Conservation (phyloP, 2,329 filamentous ascomycete species). For the Aaosphaeria arxii region DNA sequence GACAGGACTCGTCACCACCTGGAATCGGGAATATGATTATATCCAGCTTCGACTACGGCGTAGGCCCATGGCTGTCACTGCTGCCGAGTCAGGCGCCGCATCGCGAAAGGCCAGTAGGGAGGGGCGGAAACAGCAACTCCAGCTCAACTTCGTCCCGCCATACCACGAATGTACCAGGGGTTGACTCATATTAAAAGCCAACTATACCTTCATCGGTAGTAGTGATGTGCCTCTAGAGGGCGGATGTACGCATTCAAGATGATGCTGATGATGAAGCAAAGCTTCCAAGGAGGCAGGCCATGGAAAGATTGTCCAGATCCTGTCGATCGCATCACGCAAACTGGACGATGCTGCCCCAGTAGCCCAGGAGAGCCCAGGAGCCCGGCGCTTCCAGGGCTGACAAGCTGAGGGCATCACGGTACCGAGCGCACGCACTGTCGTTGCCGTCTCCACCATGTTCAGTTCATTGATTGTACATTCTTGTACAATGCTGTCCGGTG, state of each 20-base stretch:
- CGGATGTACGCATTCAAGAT: not conserved
- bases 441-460: too few species aligned
- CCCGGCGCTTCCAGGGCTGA: not conserved
- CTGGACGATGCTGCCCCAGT: not conserved
- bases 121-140: too few species aligned
- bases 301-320: too few species aligned
- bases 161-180: too few species aligned
- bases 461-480: too few species aligned
- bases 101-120: too few species aligned
- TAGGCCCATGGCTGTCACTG: too few species aligned
- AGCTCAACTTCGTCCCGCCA: too few species aligned
- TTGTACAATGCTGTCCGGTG: too few species aligned
- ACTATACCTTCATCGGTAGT: not conserved
- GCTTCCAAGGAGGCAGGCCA: too few species aligned
- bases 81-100: too few species aligned
- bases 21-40: constrained; percentile 8
- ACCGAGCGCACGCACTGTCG: not conserved
- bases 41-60: not conserved
- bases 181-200: not conserved
- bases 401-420: not conserved
- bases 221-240: not conserved
- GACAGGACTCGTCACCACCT: too few species aligned
- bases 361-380: not conserved
- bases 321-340: not conserved
- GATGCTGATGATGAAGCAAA: not conserved